Percentiles rank a stretch among this genome's conserved stretches.
phyloP scores from a whole-genome alignment of 805 yeast genomes.

The Nakazawaea pomicola region DNA sequence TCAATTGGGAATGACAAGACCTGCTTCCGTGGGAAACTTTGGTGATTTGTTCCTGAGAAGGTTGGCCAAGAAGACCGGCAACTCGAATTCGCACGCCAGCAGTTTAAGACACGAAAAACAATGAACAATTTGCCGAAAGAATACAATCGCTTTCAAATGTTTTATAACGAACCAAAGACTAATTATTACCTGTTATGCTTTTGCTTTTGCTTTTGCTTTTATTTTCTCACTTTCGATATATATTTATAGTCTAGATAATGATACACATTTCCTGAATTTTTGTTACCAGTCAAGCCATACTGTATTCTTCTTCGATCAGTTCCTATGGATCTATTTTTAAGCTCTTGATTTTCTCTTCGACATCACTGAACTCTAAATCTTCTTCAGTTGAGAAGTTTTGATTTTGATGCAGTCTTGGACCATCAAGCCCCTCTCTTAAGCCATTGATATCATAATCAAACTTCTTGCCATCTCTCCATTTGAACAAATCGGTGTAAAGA shows the following conservation, averaged over 20 bases:
- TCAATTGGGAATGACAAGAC: constrained; percentile 10
- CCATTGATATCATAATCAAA: constrained; percentile 25
- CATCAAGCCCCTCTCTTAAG: constrained; percentile 19
- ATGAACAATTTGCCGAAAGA: too few relatives aligned
- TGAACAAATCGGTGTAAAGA: constrained; percentile 25
- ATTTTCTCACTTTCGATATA: not conserved
- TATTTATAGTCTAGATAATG: too few relatives aligned
- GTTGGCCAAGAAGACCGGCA: constrained; percentile 5
- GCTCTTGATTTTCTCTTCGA: constrained; percentile 3
- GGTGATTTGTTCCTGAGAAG: constrained; percentile 9
- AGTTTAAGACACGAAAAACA: not conserved
- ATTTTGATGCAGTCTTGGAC: constrained; percentile 11
- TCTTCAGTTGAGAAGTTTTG: constrained; percentile 18
- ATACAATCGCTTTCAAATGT: too few relatives aligned
- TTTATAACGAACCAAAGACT: too few relatives aligned
- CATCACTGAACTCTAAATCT: constrained; percentile 15
- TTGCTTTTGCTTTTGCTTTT: not conserved
- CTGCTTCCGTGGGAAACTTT: constrained; percentile 8
- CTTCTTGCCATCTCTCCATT: constrained; percentile 27
- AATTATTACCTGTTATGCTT: too few relatives aligned
- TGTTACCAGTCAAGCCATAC: not conserved
- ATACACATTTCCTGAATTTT: not conserved
- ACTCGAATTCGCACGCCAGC: not conserved
- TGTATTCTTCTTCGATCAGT: not conserved
- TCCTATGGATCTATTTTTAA: constrained; percentile 5